Evolutionary conservation across 495 filamentous ascomycete species (phyloP).

Genomic region (Glutinoglossum americanum): DNA sequence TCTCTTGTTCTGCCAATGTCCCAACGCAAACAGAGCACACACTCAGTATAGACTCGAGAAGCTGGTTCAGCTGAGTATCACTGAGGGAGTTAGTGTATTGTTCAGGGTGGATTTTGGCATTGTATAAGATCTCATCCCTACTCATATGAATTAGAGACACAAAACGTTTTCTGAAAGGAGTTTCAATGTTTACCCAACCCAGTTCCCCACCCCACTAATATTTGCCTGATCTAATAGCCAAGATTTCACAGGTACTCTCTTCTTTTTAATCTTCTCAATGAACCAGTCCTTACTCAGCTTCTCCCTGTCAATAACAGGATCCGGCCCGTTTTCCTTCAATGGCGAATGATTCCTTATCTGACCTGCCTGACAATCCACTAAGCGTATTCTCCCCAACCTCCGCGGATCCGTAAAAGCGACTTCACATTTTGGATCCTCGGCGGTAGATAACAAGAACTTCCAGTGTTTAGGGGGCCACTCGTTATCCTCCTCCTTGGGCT

Average conservation of each 20-base stretch:
- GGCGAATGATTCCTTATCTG: conserved; percentile 59
- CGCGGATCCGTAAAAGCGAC: conserved; percentile 71
- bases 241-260: conserved; percentile 69
- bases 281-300: conserved; percentile 55
- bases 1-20: conserved; percentile 53
- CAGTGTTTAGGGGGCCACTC: conserved; percentile 79
- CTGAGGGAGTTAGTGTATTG: conserved; percentile 70
- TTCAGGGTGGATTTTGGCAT: conserved; percentile 76
- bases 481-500: conserved; percentile 26
- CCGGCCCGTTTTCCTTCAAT: conserved; percentile 76
- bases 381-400: conserved; percentile 51
- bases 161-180: neutral
- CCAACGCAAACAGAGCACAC: conserved; percentile 65
- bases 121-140: conserved; percentile 73
- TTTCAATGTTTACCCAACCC: conserved; percentile 48
- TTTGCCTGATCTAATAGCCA: conserved; percentile 73
- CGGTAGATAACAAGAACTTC: conserved; percentile 62
- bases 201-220: conserved; percentile 87
- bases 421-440: conserved; percentile 35
- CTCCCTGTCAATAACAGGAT: conserved; percentile 69
- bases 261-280: conserved; percentile 38
- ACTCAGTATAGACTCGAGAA: conserved; percentile 53
- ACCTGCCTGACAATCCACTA: conserved; percentile 58
- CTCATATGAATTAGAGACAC: neutral
- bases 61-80: conserved; percentile 42